Percentiles rank a stretch among this genome's conserved stretches.
Conservation (phyloP, 495 filamentous ascomycete species). For the Apodospora peruviana region DNA sequence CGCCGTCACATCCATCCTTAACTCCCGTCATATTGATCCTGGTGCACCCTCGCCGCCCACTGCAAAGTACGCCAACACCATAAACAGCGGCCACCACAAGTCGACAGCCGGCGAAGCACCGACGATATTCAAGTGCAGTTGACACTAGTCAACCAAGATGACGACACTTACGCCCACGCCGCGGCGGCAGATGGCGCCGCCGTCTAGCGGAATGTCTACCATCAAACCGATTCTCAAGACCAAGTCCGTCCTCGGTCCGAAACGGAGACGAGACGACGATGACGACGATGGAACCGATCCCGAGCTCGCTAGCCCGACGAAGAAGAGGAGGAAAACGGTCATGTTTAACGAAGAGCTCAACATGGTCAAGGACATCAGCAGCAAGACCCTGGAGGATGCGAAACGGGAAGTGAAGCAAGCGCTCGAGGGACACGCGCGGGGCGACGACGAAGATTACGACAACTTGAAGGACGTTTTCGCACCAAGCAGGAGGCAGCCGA, state of each 20-base stretch:
- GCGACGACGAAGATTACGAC: conserved; percentile 68
- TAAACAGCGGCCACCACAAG: too few relatives aligned
- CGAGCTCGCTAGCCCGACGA: conserved; percentile 43
- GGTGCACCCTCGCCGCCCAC: neutral
- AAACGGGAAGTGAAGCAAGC: conserved; percentile 71
- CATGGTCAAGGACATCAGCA: conserved; percentile 49
- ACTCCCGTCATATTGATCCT: neutral
- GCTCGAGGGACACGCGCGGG: conserved; percentile 59
- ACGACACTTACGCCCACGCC: conserved; percentile 22
- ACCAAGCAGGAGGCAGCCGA: conserved; percentile 23
- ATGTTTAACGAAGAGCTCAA: conserved; percentile 71
- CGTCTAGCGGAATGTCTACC: conserved; percentile 16
- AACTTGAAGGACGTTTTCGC: conserved; percentile 64
- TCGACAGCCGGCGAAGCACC: too few relatives aligned
- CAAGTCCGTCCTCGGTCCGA: conserved; percentile 29
- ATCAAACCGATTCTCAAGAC: conserved; percentile 43
- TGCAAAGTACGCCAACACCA: too few relatives aligned
- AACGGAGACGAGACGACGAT: conserved; percentile 32
- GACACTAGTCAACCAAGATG: conserved; percentile 9
- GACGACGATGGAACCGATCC: conserved; percentile 38
- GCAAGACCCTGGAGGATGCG: conserved; percentile 44
- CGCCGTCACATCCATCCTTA: conserved; percentile 1
- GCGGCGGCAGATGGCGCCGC: conserved; percentile 16
- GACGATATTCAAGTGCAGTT: neutral
- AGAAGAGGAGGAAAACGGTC: conserved; percentile 54